Percentiles rank a stretch among this genome's conserved stretches.
These are phyloP conservation scores for Neurospora sp. DNA, from an alignment of 495 filamentous ascomycete species.

Conservation along the genomic window DNA sequence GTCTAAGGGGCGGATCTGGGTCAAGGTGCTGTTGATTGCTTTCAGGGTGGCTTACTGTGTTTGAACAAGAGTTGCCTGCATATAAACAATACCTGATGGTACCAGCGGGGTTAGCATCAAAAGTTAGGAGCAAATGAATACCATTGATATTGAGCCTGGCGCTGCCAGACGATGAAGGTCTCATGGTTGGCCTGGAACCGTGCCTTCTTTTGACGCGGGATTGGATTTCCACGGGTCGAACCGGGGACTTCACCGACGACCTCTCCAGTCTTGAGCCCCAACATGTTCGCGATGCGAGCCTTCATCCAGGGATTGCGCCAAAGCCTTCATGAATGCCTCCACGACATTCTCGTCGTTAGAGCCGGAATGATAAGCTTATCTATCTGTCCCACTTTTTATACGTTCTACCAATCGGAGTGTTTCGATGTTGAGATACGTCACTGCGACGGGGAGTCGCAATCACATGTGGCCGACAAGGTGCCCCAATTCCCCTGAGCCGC, in stretches of 20 bases:
- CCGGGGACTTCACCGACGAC: neutral
- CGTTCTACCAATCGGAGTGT: neutral
- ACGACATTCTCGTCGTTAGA: neutral
- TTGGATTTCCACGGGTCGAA: neutral
- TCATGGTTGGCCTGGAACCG: neutral
- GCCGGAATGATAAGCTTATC: neutral
- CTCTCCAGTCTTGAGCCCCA: neutral
- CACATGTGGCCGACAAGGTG: neutral
- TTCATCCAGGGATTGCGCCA: neutral
- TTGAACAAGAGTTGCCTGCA: neutral
- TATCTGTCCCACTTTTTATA: neutral
- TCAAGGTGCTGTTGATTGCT: neutral
- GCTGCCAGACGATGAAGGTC: neutral
- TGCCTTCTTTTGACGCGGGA: neutral
- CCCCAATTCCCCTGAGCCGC: neutral
- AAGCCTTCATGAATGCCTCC: neutral
- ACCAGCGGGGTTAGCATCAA: neutral
- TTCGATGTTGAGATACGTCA: neutral
- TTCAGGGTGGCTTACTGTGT: neutral
- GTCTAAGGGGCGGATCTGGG: slow-evolving; percentile 31
- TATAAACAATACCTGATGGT: neutral
- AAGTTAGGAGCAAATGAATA: neutral
- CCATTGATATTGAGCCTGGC: neutral
- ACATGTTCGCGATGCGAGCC: neutral
- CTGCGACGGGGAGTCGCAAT: neutral